Conservation (phyloP, 257 asterid genomes). For the Ophiorrhiza pumila region DNA sequence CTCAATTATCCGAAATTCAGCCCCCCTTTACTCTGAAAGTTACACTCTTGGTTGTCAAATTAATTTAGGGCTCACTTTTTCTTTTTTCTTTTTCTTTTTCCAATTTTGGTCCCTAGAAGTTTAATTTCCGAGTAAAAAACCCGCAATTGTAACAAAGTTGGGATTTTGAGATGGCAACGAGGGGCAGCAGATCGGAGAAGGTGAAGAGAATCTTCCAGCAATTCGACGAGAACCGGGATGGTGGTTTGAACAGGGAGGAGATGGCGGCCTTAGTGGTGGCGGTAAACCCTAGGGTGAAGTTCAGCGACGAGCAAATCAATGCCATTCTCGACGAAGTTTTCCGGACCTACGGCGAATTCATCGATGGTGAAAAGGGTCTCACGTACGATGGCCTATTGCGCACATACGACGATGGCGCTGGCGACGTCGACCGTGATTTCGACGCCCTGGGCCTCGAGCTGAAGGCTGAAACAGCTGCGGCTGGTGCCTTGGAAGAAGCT, state of each 20-base stretch:
- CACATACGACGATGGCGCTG: constrained; percentile 97
- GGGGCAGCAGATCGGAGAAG: constrained; percentile 96
- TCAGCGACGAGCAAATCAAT: constrained; percentile 89
- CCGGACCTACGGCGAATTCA: constrained; percentile 81
- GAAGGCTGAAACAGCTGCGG: constrained; percentile 34
- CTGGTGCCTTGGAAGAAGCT: constrained; percentile 48
- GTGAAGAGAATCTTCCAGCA: constrained; percentile 84
- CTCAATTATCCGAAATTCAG: constrained; percentile 4
- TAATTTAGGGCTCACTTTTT: background rate
- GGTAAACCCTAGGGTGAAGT: constrained; percentile 85
- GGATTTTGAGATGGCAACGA: constrained; percentile 52
- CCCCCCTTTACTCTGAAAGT: background rate
- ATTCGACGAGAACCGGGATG: constrained; percentile 70
- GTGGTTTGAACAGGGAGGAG: constrained; percentile 88
- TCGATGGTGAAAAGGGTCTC: constrained; percentile 79
- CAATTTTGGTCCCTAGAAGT: background rate
- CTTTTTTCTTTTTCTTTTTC: background rate
- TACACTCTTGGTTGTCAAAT: background rate
- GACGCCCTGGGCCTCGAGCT: constrained; percentile 94
- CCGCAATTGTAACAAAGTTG: constrained; percentile 3
- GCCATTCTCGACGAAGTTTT: constrained; percentile 93
- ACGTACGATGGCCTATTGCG: constrained; percentile 87
- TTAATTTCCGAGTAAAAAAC: background rate
- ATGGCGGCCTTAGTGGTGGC: constrained; percentile 92
- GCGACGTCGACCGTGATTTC: constrained; percentile 94